phyloP scores from a whole-genome alignment of 1,284 basidiomycete species.

The Meira nashicola region DNA sequence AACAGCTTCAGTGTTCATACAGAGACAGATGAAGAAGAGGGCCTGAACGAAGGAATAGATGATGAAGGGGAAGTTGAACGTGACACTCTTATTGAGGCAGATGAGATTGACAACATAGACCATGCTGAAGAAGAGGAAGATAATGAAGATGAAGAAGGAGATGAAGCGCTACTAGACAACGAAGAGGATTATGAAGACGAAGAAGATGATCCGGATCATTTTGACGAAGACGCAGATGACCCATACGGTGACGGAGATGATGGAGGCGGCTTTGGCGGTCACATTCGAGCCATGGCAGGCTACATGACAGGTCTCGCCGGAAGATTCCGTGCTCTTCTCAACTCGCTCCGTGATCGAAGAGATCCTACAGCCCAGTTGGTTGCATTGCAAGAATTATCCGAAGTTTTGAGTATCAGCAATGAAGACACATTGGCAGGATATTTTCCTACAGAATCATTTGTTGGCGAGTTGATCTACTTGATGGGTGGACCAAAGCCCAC shows the following conservation, averaged over 20 bases:
- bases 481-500: slow-evolving; percentile 66
- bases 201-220: slow-evolving; percentile 18
- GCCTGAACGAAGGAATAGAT: slow-evolving; percentile 14
- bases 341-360: slow-evolving; percentile 29
- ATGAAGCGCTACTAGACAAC: slow-evolving; percentile 13
- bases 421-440: slow-evolving; percentile 94
- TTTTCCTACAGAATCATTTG: slow-evolving; percentile 86
- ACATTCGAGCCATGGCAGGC: slow-evolving; percentile 43
- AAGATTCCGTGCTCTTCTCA: slow-evolving; percentile 37
- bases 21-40: not conserved
- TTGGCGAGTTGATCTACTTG: slow-evolving; percentile 85
- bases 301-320: slow-evolving; percentile 40
- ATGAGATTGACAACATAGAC: not conserved
- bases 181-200: slow-evolving; percentile 27
- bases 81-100: not conserved
- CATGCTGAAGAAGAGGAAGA: slow-evolving; percentile 14
- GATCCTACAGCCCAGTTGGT: slow-evolving; percentile 68
- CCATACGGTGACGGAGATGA: slow-evolving; percentile 22
- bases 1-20: not conserved
- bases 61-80: slow-evolving; percentile 11
- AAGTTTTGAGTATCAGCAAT: slow-evolving; percentile 89
- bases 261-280: slow-evolving; percentile 32
- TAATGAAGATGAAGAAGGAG: slow-evolving; percentile 12
- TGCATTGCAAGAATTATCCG: slow-evolving; percentile 88
- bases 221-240: slow-evolving; percentile 25